Evolutionary conservation across 768 basidiomycete species (phyloP).

Genomic region (Phanerochaete carnosa): DNA sequence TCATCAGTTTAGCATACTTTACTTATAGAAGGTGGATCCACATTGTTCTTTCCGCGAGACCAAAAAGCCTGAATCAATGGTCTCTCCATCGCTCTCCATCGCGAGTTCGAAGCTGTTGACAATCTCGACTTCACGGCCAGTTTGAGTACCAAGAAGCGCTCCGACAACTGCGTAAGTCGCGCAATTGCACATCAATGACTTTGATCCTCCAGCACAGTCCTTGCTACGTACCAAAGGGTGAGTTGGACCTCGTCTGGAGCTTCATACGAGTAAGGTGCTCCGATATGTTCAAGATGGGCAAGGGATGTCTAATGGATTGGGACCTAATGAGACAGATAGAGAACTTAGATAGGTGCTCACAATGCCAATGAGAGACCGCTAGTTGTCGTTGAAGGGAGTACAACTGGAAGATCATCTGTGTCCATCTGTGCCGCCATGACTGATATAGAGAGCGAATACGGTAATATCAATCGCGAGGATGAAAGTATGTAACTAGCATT

Average conservation of each 20-base stretch:
- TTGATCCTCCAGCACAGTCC: background rate
- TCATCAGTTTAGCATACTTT: too few relatives aligned
- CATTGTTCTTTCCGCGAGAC: slow-evolving; percentile 87
- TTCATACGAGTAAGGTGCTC: slow-evolving; percentile 89
- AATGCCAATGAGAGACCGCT: slow-evolving; percentile 75
- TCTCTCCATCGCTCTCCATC: slow-evolving; percentile 49
- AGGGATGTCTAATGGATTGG: slow-evolving; percentile 67
- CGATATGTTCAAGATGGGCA: slow-evolving; percentile 95
- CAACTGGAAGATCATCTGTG: slow-evolving; percentile 72
- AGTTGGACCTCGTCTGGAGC: slow-evolving; percentile 58
- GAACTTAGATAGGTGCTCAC: slow-evolving; percentile 38
- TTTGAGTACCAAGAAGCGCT: slow-evolving; percentile 90
- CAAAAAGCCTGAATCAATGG: slow-evolving; percentile 81
- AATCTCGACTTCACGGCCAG: slow-evolving; percentile 93
- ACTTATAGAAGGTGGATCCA: slow-evolving; percentile 27
- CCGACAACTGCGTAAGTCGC: slow-evolving; percentile 69
- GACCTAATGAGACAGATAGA: background rate
- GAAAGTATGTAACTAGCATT: background rate
- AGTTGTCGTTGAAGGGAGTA: slow-evolving; percentile 64
- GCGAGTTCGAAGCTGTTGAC: slow-evolving; percentile 95
- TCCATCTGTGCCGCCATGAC: slow-evolving; percentile 61
- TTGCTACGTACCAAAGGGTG: slow-evolving; percentile 59
- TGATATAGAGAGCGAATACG: background rate
- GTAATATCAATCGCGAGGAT: background rate
- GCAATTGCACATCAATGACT: background rate